Evolutionary conservation across 73 alveolate genomes (phyloP), one percentile per base, ranked within the genome.

Genomic region (Paramecium tetraurelia): DNA sequence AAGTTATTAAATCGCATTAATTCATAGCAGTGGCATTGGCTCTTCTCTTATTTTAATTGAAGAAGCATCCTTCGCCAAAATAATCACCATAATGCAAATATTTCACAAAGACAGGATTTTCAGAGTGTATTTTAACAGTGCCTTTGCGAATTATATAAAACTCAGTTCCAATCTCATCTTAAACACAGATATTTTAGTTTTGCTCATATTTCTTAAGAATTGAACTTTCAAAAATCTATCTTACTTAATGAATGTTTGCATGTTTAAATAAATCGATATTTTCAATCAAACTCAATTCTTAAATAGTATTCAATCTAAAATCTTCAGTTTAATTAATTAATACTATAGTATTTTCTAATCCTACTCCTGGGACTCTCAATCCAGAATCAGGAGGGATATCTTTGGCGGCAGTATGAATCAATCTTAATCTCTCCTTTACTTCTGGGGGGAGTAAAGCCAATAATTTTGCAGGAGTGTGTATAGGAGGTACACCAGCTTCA

Each of bases 401-500:
- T 68, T 86, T 86, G 7, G 59, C 75, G 6, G 93, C 93, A 36
- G 71, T 50, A 21, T 86, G 93, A 20, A 86, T 63, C 44, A 86
- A 38, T 41, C 76, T 63, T 14, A 86, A 21, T 36, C 63, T 86
- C 20, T 86, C 93, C 43, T 86, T 86, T 33, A 86, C 50, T 18
- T 58, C n/a, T 29, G 46, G 27, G 2, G 93, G 88, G 1, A 86
- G 44, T 36, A n/a, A 46, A 2, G 87, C 86, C 18, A 86, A 86
- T 21, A 86, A 10, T 29, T 72, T 63, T 31, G 71, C 71, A 6
- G 93, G 87, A 14, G 93, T 86, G 41, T 86, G 93, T 7, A 86
- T 86, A 36, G 93, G 93, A 35, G 93, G 93, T 2, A 86, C 93
- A 22, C 93, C 93, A 14, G 93, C 93, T 9, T 86, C 93, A 35